Percentiles rank a stretch among this genome's conserved stretches.
phyloP scores from a whole-genome alignment of 768 basidiomycete species.

The Tricholoma flavovirens region DNA sequence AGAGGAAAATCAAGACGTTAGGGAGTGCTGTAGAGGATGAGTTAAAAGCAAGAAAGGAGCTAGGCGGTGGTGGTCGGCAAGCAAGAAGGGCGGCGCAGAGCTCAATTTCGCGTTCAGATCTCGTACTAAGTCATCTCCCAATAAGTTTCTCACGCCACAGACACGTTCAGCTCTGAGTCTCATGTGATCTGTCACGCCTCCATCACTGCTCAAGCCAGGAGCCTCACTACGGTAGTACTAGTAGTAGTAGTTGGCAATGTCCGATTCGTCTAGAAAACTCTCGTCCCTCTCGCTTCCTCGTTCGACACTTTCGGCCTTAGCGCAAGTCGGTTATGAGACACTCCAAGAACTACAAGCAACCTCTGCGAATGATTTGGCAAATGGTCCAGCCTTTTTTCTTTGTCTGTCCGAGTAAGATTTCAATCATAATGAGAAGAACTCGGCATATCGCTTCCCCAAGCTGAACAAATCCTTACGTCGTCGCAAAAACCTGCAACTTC shows the following conservation, averaged over 20 bases:
- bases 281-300: slow-evolving; percentile 43
- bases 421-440: slow-evolving; percentile 36
- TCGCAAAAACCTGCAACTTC: slow-evolving; percentile 27
- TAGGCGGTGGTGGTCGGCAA: slow-evolving; percentile 13
- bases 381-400: slow-evolving; percentile 31
- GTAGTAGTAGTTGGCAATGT: slow-evolving; percentile 26
- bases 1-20: slow-evolving; percentile 11
- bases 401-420: not conserved
- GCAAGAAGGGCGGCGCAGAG: slow-evolving; percentile 4
- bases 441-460: slow-evolving; percentile 37
- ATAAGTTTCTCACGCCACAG: slow-evolving; percentile 14
- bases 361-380: slow-evolving; percentile 41
- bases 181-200: slow-evolving; percentile 1
- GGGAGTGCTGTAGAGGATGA: slow-evolving; percentile 9
- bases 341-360: slow-evolving; percentile 42
- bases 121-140: not conserved
- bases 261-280: slow-evolving; percentile 32
- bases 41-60: slow-evolving; percentile 13
- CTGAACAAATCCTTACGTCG: slow-evolving; percentile 40
- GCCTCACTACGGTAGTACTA: too few relatives aligned
- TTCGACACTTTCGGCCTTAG: slow-evolving; percentile 40
- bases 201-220: too few relatives aligned
- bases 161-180: too few relatives aligned
- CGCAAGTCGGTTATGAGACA: slow-evolving; percentile 52
- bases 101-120: not conserved